Evolutionary conservation across 2,329 filamentous ascomycete species (phyloP), one percentile per base, ranked within the genome.

Genomic region (Cadophora malorum): DNA sequence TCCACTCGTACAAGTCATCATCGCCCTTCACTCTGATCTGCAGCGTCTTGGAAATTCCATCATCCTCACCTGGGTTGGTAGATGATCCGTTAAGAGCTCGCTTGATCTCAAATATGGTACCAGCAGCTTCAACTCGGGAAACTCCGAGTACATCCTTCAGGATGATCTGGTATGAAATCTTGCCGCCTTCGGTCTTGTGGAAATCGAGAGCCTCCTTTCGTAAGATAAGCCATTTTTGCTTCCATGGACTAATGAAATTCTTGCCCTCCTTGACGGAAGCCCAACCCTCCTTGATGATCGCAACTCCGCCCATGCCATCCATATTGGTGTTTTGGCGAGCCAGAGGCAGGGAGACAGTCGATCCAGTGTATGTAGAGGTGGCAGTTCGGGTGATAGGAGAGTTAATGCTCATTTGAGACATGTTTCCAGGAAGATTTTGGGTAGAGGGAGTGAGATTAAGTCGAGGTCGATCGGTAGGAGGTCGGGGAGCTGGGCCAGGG

Each of bases 1-100:
- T 97, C 96, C 96, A 99, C 76, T 97, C 94, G 80, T 99, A 99
- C 64, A 99, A 89, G 74, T 99, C 96, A 77, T 97, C 95, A 76
- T 99, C 96, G 66, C 90, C 91, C 81, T 97, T 97, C 75, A 98
- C 94, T 78, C 92, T 93, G 79, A 97, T 96, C 71, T 96, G 94
- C 63, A 97, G 88, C 3, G 93, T 92, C 79, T 92, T 93, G 67
- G 90, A 91, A 9, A 90, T 87, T 41, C 92, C 90, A 72, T 97
- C 95, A 72, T 77, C 76, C 56, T 92, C 91, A 63, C 90, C 88
- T 12, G 93, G 87, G 69, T 91, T 92, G 62, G 86, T 88, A 58
- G 90, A 92, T 49, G 85, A 81, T 49, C 88, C 89, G 74, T 90
- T 90, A 59, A 89, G 85, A 66, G 87, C 85, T 69, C 94, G 88